phyloP scores from a whole-genome alignment of 805 yeast species.

The Ascoidea asiatica region DNA sequence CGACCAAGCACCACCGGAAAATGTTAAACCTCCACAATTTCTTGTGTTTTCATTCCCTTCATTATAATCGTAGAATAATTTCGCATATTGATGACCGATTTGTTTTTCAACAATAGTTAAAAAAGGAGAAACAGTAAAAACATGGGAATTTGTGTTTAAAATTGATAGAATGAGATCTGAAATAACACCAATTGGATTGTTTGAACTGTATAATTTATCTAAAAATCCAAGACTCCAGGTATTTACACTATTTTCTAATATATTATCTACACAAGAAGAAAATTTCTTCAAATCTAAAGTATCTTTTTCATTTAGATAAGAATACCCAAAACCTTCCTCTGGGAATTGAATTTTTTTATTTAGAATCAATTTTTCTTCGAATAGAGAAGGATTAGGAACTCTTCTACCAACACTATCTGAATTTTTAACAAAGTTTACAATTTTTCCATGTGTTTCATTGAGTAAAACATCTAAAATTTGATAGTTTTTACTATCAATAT shows the following conservation, averaged over 20 bases:
- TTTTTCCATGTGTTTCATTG: too few relatives aligned
- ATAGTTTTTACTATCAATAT: too few relatives aligned
- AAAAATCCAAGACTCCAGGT: conserved; percentile 84
- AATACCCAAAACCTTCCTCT: too few relatives aligned
- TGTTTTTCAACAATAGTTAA: conserved; percentile 61
- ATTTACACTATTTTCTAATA: conserved; percentile 55
- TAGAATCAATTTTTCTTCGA: too few relatives aligned
- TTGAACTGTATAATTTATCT: conserved; percentile 77
- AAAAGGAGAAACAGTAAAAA: conserved; percentile 74
- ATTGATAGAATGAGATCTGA: conserved; percentile 56
- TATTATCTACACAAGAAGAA: conserved; percentile 4
- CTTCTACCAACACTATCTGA: too few relatives aligned
- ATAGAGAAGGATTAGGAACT: too few relatives aligned
- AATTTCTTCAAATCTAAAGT: too few relatives aligned
- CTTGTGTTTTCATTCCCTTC: too few relatives aligned
- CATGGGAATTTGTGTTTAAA: conserved; percentile 76
- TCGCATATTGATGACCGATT: conserved; percentile 56
- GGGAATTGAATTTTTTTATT: too few relatives aligned
- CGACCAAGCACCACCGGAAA: conserved; percentile 82
- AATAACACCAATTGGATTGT: conserved; percentile 72
- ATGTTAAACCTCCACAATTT: conserved; percentile 67
- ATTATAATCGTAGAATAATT: conserved; percentile 30
- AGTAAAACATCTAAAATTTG: too few relatives aligned
- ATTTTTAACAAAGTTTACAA: too few relatives aligned
- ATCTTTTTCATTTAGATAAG: too few relatives aligned